A percentile compares a stretch with the other conserved stretches of the same genome.
Conservation (phyloP, 306 rosid genomes). For the Ceratonia siliqua region DNA sequence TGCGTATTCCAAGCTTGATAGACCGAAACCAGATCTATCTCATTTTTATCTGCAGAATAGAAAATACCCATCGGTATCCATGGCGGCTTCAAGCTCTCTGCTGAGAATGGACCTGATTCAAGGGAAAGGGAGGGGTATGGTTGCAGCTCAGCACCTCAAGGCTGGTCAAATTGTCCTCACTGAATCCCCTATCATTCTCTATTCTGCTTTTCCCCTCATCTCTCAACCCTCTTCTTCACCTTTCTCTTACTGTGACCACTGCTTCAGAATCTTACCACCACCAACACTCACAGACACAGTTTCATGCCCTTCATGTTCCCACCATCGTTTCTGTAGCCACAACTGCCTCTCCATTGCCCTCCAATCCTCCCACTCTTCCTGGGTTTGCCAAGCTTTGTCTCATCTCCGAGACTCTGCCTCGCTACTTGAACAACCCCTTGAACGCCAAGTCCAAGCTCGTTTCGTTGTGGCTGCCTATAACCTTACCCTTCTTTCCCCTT, state of each 20-base stretch:
- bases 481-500: conserved; percentile 37
- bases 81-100: conserved; percentile 30
- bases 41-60: neutral
- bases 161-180: conserved; percentile 63
- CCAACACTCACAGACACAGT: neutral
- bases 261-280: conserved; percentile 50
- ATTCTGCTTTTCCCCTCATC: conserved; percentile 50
- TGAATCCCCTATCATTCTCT: conserved; percentile 64
- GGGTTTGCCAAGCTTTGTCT: conserved; percentile 45
- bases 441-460: conserved; percentile 62
- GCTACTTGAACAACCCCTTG: conserved; percentile 39
- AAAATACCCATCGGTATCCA: neutral
- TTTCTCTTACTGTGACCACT: conserved; percentile 48
- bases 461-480: conserved; percentile 56
- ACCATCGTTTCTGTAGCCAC: conserved; percentile 50
- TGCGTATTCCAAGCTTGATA: no score
- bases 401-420: conserved; percentile 31
- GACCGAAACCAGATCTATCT: no score
- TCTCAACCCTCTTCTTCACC: neutral
- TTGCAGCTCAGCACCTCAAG: conserved; percentile 48
- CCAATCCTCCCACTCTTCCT: conserved; percentile 43
- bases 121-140: conserved; percentile 59
- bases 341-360: conserved; percentile 38
- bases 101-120: conserved; percentile 37
- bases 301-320: conserved; percentile 46